Conservation (phyloP, 176 grass and related monocot species). For the maize (Zea mays) region DNA sequence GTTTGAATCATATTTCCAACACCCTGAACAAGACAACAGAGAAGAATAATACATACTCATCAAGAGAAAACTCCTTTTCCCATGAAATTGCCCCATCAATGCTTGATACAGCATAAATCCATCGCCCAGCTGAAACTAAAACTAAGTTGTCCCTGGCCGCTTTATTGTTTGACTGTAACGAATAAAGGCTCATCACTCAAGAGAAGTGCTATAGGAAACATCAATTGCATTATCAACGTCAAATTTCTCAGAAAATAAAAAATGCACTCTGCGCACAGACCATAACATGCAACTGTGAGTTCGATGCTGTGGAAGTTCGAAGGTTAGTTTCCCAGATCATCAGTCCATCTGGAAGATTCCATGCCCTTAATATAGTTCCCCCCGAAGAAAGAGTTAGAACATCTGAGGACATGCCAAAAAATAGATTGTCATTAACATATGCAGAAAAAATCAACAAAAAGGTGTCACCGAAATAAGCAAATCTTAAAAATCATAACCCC, state of each 20-base stretch:
- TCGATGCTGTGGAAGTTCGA: constrained; percentile 57
- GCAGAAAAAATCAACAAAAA: not conserved
- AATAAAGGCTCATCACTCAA: constrained; percentile 2
- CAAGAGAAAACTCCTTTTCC: constrained; percentile 72
- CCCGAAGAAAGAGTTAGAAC: constrained; percentile 84
- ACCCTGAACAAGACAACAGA: constrained; percentile 8
- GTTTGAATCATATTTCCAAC: constrained; percentile 21
- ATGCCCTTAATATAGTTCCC: constrained; percentile 87
- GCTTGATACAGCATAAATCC: constrained; percentile 81
- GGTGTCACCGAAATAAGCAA: not conserved
- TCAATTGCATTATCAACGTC: not conserved
- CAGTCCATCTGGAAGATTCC: constrained; percentile 99
- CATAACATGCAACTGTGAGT: constrained; percentile 70
- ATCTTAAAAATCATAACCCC: not conserved
- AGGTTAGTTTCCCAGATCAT: constrained; percentile 92
- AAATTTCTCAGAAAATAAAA: constrained; percentile 11
- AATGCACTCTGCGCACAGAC: constrained; percentile 39
- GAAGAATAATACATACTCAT: constrained; percentile 61
- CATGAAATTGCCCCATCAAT: constrained; percentile 86
- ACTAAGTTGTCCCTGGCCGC: constrained; percentile 73
- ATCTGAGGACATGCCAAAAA: constrained; percentile 57
- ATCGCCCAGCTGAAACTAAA: constrained; percentile 68
- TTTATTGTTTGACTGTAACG: constrained; percentile 77
- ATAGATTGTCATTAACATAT: constrained; percentile 26
- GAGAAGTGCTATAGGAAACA: constrained; percentile 7